phyloP scores from a whole-genome alignment of 108 stramenopile species.

The Nannochloropsis oceanica region DNA sequence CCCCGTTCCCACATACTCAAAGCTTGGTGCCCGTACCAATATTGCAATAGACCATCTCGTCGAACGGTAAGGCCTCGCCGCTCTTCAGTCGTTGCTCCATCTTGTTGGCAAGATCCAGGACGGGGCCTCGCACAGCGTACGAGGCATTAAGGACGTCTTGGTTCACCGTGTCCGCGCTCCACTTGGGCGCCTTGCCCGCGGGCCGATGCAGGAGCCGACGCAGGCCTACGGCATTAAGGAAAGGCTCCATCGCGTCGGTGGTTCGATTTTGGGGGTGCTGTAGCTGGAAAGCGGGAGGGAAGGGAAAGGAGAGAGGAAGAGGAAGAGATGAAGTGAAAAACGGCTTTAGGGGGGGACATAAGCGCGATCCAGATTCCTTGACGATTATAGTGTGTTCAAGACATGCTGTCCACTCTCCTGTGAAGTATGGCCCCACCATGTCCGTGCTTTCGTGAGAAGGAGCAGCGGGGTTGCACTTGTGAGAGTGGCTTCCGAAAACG shows the following conservation, averaged over 20 bases:
- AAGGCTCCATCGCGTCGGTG: neutral
- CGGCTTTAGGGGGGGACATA: no score
- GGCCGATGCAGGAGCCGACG: neutral
- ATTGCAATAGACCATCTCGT: conserved; percentile 37
- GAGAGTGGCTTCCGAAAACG: no score
- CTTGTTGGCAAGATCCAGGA: neutral
- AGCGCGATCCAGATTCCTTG: no score
- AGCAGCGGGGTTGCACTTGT: no score
- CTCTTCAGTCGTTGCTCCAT: conserved; percentile 13
- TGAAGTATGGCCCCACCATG: no score
- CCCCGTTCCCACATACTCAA: neutral
- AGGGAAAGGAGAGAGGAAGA: no score
- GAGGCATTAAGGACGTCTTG: neutral
- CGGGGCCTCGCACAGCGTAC: conserved; percentile 7
- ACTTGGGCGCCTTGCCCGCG: neutral
- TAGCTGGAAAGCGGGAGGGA: neutral
- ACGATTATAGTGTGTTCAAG: no score
- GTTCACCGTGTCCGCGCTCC: neutral
- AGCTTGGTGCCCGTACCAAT: neutral
- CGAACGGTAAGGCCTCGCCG: conserved; percentile 30
- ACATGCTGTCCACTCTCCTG: no score
- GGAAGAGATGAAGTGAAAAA: no score
- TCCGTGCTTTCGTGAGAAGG: no score
- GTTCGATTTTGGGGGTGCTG: neutral
- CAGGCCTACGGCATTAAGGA: neutral